A percentile compares a stretch with the other conserved stretches of the same genome.
These are phyloP conservation scores for Solanum chilense DNA, from an alignment of 257 asterid genomes.

Conservation along the genomic window DNA sequence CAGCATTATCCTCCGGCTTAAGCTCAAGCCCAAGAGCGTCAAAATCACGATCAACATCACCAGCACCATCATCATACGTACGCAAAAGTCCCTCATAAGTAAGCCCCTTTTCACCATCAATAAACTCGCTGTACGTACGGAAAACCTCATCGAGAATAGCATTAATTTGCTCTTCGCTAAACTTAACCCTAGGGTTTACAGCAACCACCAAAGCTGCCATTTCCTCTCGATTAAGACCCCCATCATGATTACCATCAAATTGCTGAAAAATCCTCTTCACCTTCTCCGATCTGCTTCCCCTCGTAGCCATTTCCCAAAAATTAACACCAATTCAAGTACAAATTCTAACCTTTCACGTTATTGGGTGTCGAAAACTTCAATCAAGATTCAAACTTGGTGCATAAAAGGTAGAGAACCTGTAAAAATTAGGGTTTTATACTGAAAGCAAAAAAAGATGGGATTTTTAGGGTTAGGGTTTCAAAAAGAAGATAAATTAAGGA, in stretches of 20 bases:
- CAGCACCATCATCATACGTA: conserved; percentile 96
- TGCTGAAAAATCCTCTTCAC: conserved; percentile 82
- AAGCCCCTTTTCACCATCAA: conserved; percentile 76
- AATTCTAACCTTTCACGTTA: neutral
- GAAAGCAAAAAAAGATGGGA: neutral
- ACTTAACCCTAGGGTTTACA: conserved; percentile 83
- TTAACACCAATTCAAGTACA: conserved; percentile 10
- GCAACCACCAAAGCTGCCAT: conserved; percentile 91
- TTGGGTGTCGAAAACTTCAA: neutral
- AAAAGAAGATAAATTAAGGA: neutral
- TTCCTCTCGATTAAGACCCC: conserved; percentile 86
- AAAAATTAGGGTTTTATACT: neutral
- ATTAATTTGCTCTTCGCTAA: conserved; percentile 88
- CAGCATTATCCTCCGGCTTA: conserved; percentile 24
- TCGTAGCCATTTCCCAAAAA: conserved; percentile 48
- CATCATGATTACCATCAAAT: conserved; percentile 65
- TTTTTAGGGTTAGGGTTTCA: neutral
- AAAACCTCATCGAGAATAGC: conserved; percentile 92
- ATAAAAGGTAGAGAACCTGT: neutral
- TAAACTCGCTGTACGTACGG: conserved; percentile 78
- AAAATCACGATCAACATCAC: conserved; percentile 93
- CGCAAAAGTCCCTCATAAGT: conserved; percentile 85
- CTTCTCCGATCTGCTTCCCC: conserved; percentile 95
- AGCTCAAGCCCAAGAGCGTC: conserved; percentile 93
- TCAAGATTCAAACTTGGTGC: neutral